A percentile compares a stretch with the other conserved stretches of the same genome.
Conservation (phyloP, 345 rosid species). For the Eucalyptus pauciflora region DNA sequence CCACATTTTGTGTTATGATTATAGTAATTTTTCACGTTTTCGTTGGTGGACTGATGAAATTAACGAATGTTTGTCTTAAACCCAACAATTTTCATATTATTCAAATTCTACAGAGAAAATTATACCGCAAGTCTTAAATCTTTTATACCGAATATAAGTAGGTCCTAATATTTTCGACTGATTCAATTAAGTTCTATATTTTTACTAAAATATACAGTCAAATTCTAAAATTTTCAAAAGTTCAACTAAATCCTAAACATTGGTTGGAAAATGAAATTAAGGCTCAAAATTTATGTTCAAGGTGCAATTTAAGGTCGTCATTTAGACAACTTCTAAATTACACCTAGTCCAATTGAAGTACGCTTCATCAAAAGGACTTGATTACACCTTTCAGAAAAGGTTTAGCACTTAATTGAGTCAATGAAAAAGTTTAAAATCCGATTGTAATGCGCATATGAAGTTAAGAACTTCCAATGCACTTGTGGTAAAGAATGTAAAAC, state of each 20-base stretch:
- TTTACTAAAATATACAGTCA: background rate
- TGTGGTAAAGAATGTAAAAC: background rate
- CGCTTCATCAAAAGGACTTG: background rate
- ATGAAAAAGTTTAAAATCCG: background rate
- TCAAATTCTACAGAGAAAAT: background rate
- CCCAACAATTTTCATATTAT: background rate
- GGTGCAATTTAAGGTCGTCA: background rate
- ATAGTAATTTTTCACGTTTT: background rate
- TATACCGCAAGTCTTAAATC: background rate
- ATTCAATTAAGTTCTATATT: background rate
- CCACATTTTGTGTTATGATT: background rate
- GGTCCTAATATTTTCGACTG: background rate
- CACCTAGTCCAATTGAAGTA: background rate
- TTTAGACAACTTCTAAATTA: background rate
- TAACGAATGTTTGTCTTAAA: background rate
- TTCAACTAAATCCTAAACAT: background rate
- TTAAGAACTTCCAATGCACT: too few species aligned
- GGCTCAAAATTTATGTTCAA: background rate
- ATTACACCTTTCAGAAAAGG: background rate
- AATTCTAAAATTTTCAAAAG: background rate
- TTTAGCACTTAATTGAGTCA: too few species aligned
- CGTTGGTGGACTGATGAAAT: background rate
- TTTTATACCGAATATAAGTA: rapidly evolving
- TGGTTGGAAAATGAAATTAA: background rate
- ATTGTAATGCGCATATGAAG: background rate